These are phyloP conservation scores for Fusarium camptoceras DNA, from an alignment of 2,329 filamentous ascomycete species.

Conservation along the genomic window DNA sequence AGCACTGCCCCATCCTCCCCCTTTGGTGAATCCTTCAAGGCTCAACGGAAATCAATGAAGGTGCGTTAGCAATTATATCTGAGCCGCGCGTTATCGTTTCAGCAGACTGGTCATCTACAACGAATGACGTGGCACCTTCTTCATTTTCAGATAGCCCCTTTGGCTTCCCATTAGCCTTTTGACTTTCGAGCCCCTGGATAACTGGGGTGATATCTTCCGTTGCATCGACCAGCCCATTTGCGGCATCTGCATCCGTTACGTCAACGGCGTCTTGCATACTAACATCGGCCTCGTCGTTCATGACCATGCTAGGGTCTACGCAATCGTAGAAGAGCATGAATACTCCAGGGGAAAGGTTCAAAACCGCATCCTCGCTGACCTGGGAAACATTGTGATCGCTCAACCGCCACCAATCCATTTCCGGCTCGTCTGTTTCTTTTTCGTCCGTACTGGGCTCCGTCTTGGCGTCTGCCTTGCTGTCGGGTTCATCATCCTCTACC, in stretches of 20 bases:
- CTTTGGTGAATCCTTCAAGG: slow-evolving; percentile 1
- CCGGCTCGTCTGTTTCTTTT: slow-evolving; percentile 41
- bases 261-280: slow-evolving; percentile 42
- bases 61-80: slow-evolving; percentile 1
- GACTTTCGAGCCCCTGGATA: slow-evolving; percentile 22
- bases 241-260: slow-evolving; percentile 15
- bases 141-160: slow-evolving; percentile 13
- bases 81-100: slow-evolving; percentile 27
- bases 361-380: slow-evolving; percentile 78
- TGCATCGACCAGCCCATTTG: slow-evolving; percentile 4
- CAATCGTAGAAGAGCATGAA: slow-evolving; percentile 99
- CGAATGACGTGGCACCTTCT: slow-evolving; percentile 19
- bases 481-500: slow-evolving; percentile 28
- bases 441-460: background rate
- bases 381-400: slow-evolving; percentile 88
- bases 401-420: slow-evolving; percentile 84
- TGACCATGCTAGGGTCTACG: slow-evolving; percentile 65
- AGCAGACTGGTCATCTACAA: slow-evolving; percentile 8
- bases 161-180: slow-evolving; percentile 11
- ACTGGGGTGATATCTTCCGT: slow-evolving; percentile 4
- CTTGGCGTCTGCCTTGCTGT: slow-evolving; percentile 13
- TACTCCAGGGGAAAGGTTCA: slow-evolving; percentile 78
- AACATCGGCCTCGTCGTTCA: slow-evolving; percentile 49
- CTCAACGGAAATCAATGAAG: slow-evolving; percentile 3
- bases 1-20: slow-evolving; percentile 1